Percentiles rank a stretch among this genome's conserved stretches.
Evolutionary conservation across 257 asterid genomes (phyloP).

Genomic region (Marsdenia floribunda): DNA sequence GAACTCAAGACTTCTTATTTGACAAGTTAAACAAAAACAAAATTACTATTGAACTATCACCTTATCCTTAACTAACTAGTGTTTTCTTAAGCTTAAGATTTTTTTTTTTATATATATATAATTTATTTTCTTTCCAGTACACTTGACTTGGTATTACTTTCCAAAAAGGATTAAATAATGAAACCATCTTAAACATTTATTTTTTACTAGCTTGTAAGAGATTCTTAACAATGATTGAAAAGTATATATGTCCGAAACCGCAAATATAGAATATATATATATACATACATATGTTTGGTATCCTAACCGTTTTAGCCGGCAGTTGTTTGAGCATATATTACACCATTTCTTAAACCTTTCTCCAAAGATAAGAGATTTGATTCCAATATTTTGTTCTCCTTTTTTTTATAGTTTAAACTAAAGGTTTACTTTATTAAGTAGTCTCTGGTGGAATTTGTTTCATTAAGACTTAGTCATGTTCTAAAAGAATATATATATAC

Average conservation of each 20-base stretch:
- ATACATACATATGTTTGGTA: no score
- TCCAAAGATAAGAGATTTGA: constrained; percentile 13
- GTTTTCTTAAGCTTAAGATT: no score
- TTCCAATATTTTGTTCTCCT: constrained; percentile 12
- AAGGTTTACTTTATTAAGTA: background rate
- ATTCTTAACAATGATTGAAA: background rate
- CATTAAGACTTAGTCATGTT: background rate
- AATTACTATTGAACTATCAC: no score
- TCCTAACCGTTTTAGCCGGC: constrained; percentile 16
- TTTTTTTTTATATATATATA: no score
- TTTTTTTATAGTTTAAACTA: background rate
- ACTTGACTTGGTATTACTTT: no score
- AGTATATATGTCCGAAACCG: background rate
- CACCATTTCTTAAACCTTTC: constrained; percentile 6
- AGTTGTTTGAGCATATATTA: constrained; percentile 3
- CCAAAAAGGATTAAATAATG: no score
- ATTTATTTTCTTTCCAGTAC: no score
- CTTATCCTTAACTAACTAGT: no score
- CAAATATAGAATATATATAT: background rate
- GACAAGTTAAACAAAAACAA: no score
- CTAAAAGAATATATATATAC: background rate
- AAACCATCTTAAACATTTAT: no score
- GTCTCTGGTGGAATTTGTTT: background rate
- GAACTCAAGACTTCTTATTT: no score
- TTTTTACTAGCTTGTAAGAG: background rate